Base-by-base conservation (phyloP, 2,329 filamentous ascomycete genomes). In the Pseudopyricularia cyperi region DNA sequence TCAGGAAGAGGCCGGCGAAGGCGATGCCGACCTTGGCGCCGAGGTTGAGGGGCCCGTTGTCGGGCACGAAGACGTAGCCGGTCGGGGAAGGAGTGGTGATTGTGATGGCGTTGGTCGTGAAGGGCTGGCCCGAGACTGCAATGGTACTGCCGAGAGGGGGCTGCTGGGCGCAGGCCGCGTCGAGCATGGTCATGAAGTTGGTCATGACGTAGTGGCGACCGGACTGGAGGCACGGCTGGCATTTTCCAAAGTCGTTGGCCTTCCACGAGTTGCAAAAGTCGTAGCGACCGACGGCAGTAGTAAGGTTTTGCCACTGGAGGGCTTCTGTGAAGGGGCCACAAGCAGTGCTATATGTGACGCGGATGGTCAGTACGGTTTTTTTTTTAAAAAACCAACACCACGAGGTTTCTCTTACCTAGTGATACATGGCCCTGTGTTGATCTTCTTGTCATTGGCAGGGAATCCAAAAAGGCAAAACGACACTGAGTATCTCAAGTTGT, bases 21-120 rank as follows among this genome's bases (percentile, higher is more conserved):
- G 72, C 76, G 50, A 83, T 76, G 55, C 79, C 80, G 0, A 81
- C 77, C 52, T 79, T 77, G 12, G 70, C 75, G 4, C 73, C 76
- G 1, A 82, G 65, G 2, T 65, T 71, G 7, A 83, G 61, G 0
- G 75, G 68, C 0, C 74, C 72, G 59, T 71, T 70, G 30, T 68
- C 62, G 0, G 68, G 65, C 39, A 68, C 55, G n/a, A 72, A 62
- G 0, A 65, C 64, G 33, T 72, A 61, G 0, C 63, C 62, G 0
- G 65, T 65, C 0, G 71, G 65, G 0, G 70, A 66, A 0, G 79
- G 75, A 0, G 67, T 65, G 2, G 77, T 79, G 51, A 78, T 68
- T 54, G 73, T 74, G 39, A 80, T 69, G 0, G 58, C 53, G 0
- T 66, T 62, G 9, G 59, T 62, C 2, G 76, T 76, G 61, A 83